Percentiles rank a stretch among this genome's conserved stretches.
phyloP scores from a whole-genome alignment of 345 rosid species.

The Populus simonii region DNA sequence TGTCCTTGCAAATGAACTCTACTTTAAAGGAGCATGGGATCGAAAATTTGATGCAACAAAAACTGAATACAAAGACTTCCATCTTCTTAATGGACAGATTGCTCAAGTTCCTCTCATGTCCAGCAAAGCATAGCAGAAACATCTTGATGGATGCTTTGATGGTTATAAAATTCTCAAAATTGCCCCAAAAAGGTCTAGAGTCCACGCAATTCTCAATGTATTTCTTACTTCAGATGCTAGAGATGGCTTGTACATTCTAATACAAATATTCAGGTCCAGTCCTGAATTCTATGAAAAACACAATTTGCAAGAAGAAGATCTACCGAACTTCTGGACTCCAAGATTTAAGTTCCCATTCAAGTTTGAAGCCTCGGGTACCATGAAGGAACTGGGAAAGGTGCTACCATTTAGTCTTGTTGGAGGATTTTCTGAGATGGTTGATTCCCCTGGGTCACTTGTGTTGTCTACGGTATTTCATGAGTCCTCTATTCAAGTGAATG shows the following conservation, averaged over 20 bases:
- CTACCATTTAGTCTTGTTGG: constrained; percentile 12
- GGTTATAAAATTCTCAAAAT: constrained; percentile 8
- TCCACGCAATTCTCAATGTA: constrained; percentile 9
- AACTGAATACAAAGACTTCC: constrained; percentile 20
- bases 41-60: constrained; percentile 15
- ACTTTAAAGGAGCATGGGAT: constrained; percentile 40
- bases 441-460: background rate
- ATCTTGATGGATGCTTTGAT: background rate
- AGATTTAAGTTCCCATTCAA: constrained; percentile 28
- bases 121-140: background rate
- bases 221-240: constrained; percentile 10
- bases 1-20: constrained; percentile 38
- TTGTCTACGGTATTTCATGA: constrained; percentile 23
- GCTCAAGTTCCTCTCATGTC: constrained; percentile 19
- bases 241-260: background rate
- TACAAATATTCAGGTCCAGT: background rate
- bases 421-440: constrained; percentile 25
- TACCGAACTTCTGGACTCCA: constrained; percentile 24
- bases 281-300: constrained; percentile 1
- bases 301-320: background rate
- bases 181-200: background rate
- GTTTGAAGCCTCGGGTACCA: constrained; percentile 23
- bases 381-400: constrained; percentile 19
- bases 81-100: constrained; percentile 16
- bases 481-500: constrained; percentile 34